These are phyloP conservation scores for Saccharomycopsis schoenii DNA, from an alignment of 805 yeast species.

Conservation along the genomic window DNA sequence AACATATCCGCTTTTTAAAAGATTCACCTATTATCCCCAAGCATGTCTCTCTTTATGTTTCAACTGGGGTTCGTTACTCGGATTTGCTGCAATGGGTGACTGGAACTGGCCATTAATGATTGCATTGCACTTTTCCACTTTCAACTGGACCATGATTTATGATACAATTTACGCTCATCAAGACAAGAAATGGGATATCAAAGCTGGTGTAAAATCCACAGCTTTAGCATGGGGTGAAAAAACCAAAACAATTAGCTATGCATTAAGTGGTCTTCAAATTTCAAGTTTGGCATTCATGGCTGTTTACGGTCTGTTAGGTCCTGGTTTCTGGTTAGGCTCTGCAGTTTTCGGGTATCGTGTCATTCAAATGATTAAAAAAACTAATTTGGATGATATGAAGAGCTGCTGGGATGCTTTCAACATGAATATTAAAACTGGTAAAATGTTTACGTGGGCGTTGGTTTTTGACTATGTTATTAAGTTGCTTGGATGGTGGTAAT, in stretches of 20 bases:
- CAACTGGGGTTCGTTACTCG: constrained; percentile 90
- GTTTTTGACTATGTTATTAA: constrained; percentile 52
- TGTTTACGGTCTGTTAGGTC: constrained; percentile 54
- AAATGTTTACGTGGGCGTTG: constrained; percentile 56
- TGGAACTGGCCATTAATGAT: constrained; percentile 67
- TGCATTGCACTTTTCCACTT: constrained; percentile 67
- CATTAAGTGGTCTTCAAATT: constrained; percentile 59
- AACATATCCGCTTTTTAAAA: constrained; percentile 85
- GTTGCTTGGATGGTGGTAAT: constrained; percentile 29
- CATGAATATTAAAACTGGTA: constrained; percentile 69
- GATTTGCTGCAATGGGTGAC: constrained; percentile 93
- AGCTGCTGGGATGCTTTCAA: constrained; percentile 78
- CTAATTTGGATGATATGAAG: constrained; percentile 68
- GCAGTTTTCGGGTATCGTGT: constrained; percentile 62
- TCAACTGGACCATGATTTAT: constrained; percentile 90
- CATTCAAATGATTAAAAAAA: constrained; percentile 56
- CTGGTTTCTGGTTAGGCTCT: constrained; percentile 65
- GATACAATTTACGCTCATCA: constrained; percentile 98
- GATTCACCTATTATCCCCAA: constrained; percentile 96
- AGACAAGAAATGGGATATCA: constrained; percentile 78
- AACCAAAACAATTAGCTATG: constrained; percentile 60
- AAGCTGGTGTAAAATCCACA: constrained; percentile 90
- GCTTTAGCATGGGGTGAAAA: constrained; percentile 90
- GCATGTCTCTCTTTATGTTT: constrained; percentile 70
- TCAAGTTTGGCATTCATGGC: constrained; percentile 61